Conservation (phyloP, 306 rosid species). For the Ziziphus jujuba region DNA sequence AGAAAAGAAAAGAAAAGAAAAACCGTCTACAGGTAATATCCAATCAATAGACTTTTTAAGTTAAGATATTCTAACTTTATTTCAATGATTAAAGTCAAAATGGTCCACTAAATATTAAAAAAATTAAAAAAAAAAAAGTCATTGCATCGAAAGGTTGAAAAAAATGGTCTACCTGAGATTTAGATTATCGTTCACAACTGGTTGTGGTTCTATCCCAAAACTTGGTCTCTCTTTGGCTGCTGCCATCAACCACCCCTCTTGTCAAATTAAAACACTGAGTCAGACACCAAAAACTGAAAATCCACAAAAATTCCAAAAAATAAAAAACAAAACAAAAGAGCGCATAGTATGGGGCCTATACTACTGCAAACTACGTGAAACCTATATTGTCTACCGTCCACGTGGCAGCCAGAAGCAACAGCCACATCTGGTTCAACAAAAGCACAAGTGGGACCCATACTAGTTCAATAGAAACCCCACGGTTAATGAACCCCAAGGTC, state of each 20-base stretch:
- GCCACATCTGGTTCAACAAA: background rate
- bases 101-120: background rate
- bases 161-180: slow-evolving; percentile 46
- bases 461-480: no score
- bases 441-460: slow-evolving; percentile 17
- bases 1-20: background rate
- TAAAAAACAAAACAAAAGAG: background rate
- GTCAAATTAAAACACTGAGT: slow-evolving; percentile 5
- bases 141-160: background rate
- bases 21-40: background rate
- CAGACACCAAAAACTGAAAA: slow-evolving; percentile 15
- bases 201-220: slow-evolving; percentile 24
- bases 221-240: slow-evolving; percentile 19
- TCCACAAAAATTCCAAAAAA: background rate
- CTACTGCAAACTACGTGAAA: background rate
- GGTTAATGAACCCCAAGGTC: background rate
- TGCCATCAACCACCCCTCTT: slow-evolving; percentile 50
- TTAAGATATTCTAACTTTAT: background rate
- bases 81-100: background rate
- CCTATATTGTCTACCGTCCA: slow-evolving; percentile 28
- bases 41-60: no score
- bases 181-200: slow-evolving; percentile 19
- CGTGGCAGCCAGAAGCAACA: slow-evolving; percentile 46
- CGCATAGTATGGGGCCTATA: background rate
- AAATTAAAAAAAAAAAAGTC: no score